phyloP scores from a whole-genome alignment of 345 rosid species.

The Carallia brachiata region DNA sequence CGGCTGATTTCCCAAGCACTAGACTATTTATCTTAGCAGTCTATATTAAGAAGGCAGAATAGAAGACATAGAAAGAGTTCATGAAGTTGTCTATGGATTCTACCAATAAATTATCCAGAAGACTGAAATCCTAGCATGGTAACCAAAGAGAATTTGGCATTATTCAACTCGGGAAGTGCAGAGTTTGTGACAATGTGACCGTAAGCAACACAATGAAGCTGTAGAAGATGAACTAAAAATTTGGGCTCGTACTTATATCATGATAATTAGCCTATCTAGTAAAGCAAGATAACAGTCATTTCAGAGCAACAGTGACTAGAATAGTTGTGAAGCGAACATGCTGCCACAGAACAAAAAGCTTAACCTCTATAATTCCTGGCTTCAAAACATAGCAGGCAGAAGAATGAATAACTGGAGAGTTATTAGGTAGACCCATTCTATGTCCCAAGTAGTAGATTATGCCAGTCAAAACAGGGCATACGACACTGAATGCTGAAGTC shows the following conservation, averaged over 20 bases:
- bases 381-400: no score
- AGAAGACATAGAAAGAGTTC: background rate
- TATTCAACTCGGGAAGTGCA: background rate
- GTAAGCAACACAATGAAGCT: background rate
- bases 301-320: background rate
- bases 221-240: background rate
- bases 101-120: background rate
- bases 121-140: background rate
- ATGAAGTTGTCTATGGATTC: no score
- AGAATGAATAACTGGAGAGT: no score
- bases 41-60: background rate
- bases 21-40: no score
- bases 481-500: no score
- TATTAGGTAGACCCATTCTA: no score
- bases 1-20: no score
- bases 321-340: no score
- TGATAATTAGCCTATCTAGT: background rate
- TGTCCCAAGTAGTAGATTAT: no score
- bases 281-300: background rate
- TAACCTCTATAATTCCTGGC: background rate
- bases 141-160: background rate
- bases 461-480: no score
- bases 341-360: background rate
- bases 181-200: background rate
- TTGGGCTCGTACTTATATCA: background rate